Conservation (phyloP, 2,329 filamentous ascomycete genomes). For the Xylariaceae sp. region DNA sequence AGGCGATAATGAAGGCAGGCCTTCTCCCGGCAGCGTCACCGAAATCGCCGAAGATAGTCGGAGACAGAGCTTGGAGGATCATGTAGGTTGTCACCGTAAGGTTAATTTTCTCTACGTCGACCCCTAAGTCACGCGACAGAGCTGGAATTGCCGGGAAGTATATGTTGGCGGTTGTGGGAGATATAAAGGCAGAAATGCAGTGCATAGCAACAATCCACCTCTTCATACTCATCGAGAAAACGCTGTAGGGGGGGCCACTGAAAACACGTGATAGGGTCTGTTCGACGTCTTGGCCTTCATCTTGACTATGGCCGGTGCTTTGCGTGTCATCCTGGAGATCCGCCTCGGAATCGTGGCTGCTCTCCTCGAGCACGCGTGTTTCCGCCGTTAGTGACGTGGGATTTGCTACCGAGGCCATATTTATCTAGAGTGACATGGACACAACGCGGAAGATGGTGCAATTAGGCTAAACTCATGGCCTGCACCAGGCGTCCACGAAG, state of each 20-base stretch:
- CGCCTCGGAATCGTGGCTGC: constrained; percentile 8
- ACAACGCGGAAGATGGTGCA: not conserved
- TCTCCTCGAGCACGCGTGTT: constrained; percentile 3
- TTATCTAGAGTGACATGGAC: not conserved
- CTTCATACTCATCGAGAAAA: constrained; percentile 42
- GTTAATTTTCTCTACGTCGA: constrained; percentile 42
- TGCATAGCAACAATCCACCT: constrained; percentile 52
- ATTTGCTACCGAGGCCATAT: constrained; percentile 5
- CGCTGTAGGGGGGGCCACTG: constrained; percentile 40
- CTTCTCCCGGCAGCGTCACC: constrained; percentile 57
- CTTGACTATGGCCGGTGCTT: constrained; percentile 14
- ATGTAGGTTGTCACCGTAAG: constrained; percentile 57
- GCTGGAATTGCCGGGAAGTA: constrained; percentile 45
- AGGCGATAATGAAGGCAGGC: constrained; percentile 57
- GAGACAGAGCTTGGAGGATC: constrained; percentile 60
- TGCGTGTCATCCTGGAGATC: constrained; percentile 16
- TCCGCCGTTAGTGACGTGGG: not conserved
- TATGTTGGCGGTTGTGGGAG: constrained; percentile 57
- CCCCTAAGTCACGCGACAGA: constrained; percentile 38
- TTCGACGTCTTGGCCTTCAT: constrained; percentile 31
- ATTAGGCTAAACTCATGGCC: too few relatives aligned
- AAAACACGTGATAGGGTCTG: constrained; percentile 33
- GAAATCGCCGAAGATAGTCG: constrained; percentile 58
- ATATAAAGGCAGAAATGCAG: constrained; percentile 50
- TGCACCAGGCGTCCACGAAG: too few relatives aligned